Conservation (phyloP, 805 yeast species). For the Pachysolen tannophilus region DNA sequence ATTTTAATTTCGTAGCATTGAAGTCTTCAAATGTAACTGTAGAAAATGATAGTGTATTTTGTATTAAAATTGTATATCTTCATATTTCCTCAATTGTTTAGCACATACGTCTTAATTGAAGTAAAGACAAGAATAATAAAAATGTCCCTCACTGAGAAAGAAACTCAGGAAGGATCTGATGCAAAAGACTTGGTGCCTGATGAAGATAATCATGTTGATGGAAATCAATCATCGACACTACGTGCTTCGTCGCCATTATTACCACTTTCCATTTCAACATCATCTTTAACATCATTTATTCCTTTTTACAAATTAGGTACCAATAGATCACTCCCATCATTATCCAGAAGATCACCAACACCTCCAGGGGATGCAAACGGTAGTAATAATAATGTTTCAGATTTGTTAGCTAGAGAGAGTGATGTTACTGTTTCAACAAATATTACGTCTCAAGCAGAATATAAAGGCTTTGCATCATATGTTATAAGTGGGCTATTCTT, state of each 20-base stretch:
- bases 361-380: background rate
- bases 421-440: conserved; percentile 57
- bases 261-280: conserved; percentile 14
- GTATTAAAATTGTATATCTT: too few relatives aligned
- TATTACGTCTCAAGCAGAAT: conserved; percentile 59
- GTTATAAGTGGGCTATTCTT: conserved; percentile 55
- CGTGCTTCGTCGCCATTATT: background rate
- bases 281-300: conserved; percentile 21
- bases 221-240: too few relatives aligned
- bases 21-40: too few relatives aligned
- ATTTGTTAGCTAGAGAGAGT: conserved; percentile 53
- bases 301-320: conserved; percentile 20
- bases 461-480: conserved; percentile 80
- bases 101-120: too few relatives aligned
- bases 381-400: conserved; percentile 22
- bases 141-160: too few relatives aligned
- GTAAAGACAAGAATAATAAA: too few relatives aligned
- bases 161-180: too few relatives aligned
- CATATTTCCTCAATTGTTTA: too few relatives aligned
- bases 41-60: too few relatives aligned
- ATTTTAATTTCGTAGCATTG: too few relatives aligned
- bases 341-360: conserved; percentile 3
- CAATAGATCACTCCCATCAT: conserved; percentile 15
- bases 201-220: too few relatives aligned
- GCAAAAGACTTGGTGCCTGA: too few relatives aligned